Evolutionary conservation across 2,329 filamentous ascomycete genomes (phyloP).

Genomic region (Fusarium virguliforme): DNA sequence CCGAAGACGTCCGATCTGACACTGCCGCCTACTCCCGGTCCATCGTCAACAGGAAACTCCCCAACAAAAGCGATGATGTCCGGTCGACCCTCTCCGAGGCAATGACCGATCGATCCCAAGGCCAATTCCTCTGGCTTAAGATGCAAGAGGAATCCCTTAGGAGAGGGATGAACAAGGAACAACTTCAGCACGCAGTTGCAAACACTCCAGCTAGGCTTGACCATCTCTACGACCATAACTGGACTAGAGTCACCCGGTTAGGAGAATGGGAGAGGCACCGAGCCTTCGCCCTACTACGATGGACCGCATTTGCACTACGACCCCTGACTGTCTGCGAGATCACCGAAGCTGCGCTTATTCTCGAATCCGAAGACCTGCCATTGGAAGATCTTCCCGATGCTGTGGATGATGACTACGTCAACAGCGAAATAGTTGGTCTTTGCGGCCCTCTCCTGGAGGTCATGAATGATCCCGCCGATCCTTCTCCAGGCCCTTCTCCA

Average conservation of each 20-base stretch:
- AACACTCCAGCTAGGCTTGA: slow-evolving; percentile 51
- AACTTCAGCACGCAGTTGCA: slow-evolving; percentile 51
- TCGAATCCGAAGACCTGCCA: rapidly evolving
- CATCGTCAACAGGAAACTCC: slow-evolving; percentile 52
- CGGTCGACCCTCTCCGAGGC: slow-evolving; percentile 39
- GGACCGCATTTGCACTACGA: slow-evolving; percentile 47
- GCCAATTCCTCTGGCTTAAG: slow-evolving; percentile 56
- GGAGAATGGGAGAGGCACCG: slow-evolving; percentile 37
- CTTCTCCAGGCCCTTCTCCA: background rate
- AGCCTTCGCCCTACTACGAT: slow-evolving; percentile 52
- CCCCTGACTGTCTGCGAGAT: slow-evolving; percentile 48
- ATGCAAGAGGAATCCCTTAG: slow-evolving; percentile 50
- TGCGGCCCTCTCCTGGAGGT: slow-evolving; percentile 5
- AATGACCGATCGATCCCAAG: slow-evolving; percentile 52
- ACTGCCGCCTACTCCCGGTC: slow-evolving; percentile 39
- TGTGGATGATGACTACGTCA: background rate
- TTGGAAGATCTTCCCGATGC: background rate
- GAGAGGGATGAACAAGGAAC: slow-evolving; percentile 48
- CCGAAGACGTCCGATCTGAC: slow-evolving; percentile 47
- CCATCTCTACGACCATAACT: slow-evolving; percentile 53
- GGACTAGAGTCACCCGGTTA: slow-evolving; percentile 44
- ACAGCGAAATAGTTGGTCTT: slow-evolving; percentile 9
- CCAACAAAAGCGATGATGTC: slow-evolving; percentile 45
- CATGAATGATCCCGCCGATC: rapidly evolving
- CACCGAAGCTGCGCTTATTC: slow-evolving; percentile 25